phyloP scores from a whole-genome alignment of 441 rosid species.

The Mallotus repandus region DNA sequence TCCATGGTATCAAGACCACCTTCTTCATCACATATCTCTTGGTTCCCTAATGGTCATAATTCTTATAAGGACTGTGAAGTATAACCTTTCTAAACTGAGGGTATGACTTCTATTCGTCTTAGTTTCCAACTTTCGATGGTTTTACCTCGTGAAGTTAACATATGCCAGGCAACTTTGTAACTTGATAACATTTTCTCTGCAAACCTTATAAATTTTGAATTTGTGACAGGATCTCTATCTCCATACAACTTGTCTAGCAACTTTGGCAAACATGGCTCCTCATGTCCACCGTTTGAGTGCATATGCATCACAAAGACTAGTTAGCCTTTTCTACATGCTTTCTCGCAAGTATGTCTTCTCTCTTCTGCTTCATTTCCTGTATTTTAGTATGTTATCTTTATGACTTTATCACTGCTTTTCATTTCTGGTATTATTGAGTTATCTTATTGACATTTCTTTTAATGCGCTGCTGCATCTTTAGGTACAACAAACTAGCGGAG shows the following conservation, averaged over 20 bases:
- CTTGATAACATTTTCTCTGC: neutral
- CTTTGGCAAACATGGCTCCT: slow-evolving; percentile 99
- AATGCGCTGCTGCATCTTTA: slow-evolving; percentile 34
- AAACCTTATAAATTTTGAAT: slow-evolving; percentile 3
- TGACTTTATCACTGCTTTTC: slow-evolving; percentile 4
- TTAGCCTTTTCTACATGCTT: slow-evolving; percentile 98
- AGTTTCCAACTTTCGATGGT: slow-evolving; percentile 6
- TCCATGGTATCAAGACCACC: slow-evolving; percentile 98
- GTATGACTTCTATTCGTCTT: slow-evolving; percentile 47
- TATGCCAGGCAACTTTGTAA: neutral
- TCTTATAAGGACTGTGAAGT: slow-evolving; percentile 94
- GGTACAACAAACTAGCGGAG: slow-evolving; percentile 91
- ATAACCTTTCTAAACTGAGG: slow-evolving; percentile 95
- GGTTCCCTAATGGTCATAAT: slow-evolving; percentile 94
- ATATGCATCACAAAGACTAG: slow-evolving; percentile 96
- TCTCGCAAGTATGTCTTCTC: slow-evolving; percentile 73
- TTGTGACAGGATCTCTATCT: slow-evolving; percentile 89
- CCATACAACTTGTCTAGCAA: slow-evolving; percentile 96
- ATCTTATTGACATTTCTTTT: slow-evolving; percentile 17
- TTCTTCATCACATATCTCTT: slow-evolving; percentile 93
- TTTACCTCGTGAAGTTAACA: neutral
- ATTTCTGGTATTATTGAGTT: slow-evolving; percentile 10
- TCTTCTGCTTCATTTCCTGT: neutral
- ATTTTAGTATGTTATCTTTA: neutral
- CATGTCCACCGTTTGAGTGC: slow-evolving; percentile 96